These are phyloP conservation scores for Triglochin maritima DNA, from an alignment of 106 monocot genomes.

Conservation along the genomic window DNA sequence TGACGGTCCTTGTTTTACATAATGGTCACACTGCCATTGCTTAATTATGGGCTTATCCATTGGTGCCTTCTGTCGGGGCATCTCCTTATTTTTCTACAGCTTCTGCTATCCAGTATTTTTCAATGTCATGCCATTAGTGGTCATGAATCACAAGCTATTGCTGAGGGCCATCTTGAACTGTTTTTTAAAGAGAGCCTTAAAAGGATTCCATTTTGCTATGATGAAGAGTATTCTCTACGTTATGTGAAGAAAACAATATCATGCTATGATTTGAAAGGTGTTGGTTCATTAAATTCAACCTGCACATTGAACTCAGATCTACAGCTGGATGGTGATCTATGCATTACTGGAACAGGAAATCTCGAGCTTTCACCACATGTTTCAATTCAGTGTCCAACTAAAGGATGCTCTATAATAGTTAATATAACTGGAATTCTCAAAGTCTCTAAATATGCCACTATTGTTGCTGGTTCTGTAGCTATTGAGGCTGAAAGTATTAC, in stretches of 20 bases:
- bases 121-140: slow-evolving; percentile 5
- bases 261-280: slow-evolving; percentile 75
- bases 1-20: background rate
- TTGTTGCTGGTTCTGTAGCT: slow-evolving; percentile 59
- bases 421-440: slow-evolving; percentile 55
- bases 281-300: slow-evolving; percentile 56
- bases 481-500: slow-evolving; percentile 42
- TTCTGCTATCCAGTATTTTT: slow-evolving; percentile 16
- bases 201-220: slow-evolving; percentile 1
- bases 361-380: slow-evolving; percentile 43
- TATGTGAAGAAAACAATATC: slow-evolving; percentile 27
- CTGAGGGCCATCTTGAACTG: slow-evolving; percentile 2
- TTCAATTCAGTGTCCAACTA: slow-evolving; percentile 41
- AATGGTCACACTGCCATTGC: slow-evolving; percentile 34
- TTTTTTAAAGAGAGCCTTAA: slow-evolving; percentile 5
- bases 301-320: slow-evolving; percentile 49
- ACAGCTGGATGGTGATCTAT: slow-evolving; percentile 35
- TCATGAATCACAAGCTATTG: background rate
- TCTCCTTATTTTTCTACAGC: slow-evolving; percentile 10
- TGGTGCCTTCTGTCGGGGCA: slow-evolving; percentile 8
- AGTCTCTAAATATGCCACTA: slow-evolving; percentile 38
- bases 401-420: slow-evolving; percentile 60
- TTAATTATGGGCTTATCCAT: slow-evolving; percentile 9
- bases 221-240: slow-evolving; percentile 15
- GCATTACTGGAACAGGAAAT: slow-evolving; percentile 60